Evolutionary conservation across 2,329 filamentous ascomycete genomes (phyloP), one percentile per base, ranked within the genome.

Genomic region (Pestalotiopsis sp.): DNA sequence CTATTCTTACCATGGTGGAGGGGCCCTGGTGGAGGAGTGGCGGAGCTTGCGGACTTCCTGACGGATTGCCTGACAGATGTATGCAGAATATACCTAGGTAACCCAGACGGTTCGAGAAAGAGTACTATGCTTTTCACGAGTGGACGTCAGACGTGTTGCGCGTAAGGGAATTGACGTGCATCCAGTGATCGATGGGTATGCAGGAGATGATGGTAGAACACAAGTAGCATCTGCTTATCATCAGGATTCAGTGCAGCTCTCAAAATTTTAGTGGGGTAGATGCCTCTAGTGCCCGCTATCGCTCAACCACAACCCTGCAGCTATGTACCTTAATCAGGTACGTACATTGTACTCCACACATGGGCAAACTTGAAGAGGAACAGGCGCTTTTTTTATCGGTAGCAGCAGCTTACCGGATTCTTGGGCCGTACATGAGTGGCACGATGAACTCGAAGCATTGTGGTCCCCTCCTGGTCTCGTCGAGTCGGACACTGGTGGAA

Each of bases 221-320:
- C 7, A 36, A 36, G 27, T 27, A 27, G 31, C 31, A 36, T 36
- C 31, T 36, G 31, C 31, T 36, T 9, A 63, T 36, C 13, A 6
- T 60, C 20, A 52, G 45, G 14, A 12, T 20, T 23, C 13, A 23
- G 23, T 61, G 59, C n/a, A 61, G 59, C 59, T 61, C 41, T 52
- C 62, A 45, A 64, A 52, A 52, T 64, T 64, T 64, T 64, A 49
- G 62, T 39, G 62, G 36, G 39, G 17, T 45, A 13, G 14, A 12
- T 11, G 5, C 2, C n/a, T 45, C 17, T 13, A 36, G 61, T 36
- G 11, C 27, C 31, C 59, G 59, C 59, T 61, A 61, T 61, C 59
- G 59, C 59, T 61, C 23, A 61, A 27, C 17, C 13, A 36, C 31
- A 52, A n/a, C 7, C 45, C 17, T 9, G 41, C 41, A 45, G 7